phyloP scores from a whole-genome alignment of 768 basidiomycete genomes.

The Pholiota conissans region DNA sequence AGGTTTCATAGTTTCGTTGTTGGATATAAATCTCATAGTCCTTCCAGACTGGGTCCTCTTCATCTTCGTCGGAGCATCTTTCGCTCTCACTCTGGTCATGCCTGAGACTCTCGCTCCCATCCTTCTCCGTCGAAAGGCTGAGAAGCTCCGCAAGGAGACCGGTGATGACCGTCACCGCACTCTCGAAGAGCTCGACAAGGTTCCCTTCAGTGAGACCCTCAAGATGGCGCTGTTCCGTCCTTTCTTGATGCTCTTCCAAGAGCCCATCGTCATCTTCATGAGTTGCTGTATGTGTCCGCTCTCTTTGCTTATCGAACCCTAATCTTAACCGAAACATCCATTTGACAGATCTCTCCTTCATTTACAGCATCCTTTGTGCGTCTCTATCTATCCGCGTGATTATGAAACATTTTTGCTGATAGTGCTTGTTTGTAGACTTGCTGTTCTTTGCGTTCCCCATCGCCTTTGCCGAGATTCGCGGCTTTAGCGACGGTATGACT shows the following conservation, averaged over 20 bases:
- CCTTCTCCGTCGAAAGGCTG: conserved; percentile 43
- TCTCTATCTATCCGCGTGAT: neutral
- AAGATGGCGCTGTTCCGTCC: conserved; percentile 39
- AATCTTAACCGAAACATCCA: neutral
- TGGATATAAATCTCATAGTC: neutral
- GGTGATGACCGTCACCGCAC: conserved; percentile 34
- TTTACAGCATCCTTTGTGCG: conserved; percentile 41
- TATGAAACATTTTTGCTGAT: neutral
- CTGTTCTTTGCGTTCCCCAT: conserved; percentile 47
- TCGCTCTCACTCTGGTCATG: conserved; percentile 39
- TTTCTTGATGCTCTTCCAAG: conserved; percentile 40
- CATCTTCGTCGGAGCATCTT: conserved; percentile 38
- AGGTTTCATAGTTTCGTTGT: conserved; percentile 5
- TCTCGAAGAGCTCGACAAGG: conserved; percentile 38
- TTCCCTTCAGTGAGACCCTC: conserved; percentile 31
- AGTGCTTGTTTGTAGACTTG: conserved; percentile 26
- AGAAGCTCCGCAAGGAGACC: conserved; percentile 37
- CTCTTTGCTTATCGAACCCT: neutral
- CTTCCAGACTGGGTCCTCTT: conserved; percentile 42
- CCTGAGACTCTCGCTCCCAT: conserved; percentile 53
- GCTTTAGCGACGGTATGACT: conserved; percentile 37
- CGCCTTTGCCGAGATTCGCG: conserved; percentile 38
- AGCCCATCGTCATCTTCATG: conserved; percentile 45
- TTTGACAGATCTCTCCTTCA: conserved; percentile 38
- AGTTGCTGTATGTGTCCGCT: conserved; percentile 32